A percentile compares a stretch with the other conserved stretches of the same genome.
phyloP scores from a whole-genome alignment of 2,329 filamentous ascomycete species.

The Fusarium abutilonis region DNA sequence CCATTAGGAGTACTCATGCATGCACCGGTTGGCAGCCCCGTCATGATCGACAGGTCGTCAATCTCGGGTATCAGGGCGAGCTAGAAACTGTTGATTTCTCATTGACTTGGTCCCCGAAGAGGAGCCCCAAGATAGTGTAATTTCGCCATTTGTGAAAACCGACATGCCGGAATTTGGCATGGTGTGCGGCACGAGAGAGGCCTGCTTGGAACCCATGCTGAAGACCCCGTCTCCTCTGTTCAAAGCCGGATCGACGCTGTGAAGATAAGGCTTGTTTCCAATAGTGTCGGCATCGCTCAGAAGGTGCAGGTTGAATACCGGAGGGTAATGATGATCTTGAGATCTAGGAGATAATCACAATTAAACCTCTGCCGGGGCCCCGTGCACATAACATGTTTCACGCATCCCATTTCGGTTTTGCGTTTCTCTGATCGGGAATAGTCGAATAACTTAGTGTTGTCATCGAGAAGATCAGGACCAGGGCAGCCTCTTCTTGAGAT shows the following conservation, averaged over 20 bases:
- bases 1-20: conserved; percentile 28
- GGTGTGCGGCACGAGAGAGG: neutral
- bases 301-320: conserved; percentile 31
- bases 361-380: conserved; percentile 35
- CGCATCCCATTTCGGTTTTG: conserved; percentile 35
- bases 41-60: conserved; percentile 45
- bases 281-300: conserved; percentile 37
- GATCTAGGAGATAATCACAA: conserved; percentile 40
- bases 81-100: conserved; percentile 25
- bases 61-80: conserved; percentile 45
- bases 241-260: conserved; percentile 34
- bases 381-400: conserved; percentile 41
- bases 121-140: conserved; percentile 23
- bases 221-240: conserved; percentile 3
- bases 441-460: conserved; percentile 25
- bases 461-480: conserved; percentile 9
- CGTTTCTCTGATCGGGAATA: conserved; percentile 34
- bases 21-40: conserved; percentile 33
- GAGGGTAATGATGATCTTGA: conserved; percentile 30
- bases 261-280: conserved; percentile 19
- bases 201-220: conserved; percentile 2
- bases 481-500: conserved; percentile 24
- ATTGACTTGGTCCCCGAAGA: conserved; percentile 3
- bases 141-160: conserved; percentile 2
- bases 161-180: neutral